Base-by-base conservation (phyloP, 495 filamentous ascomycete genomes). In the Lasiosphaeriaceae sp. region DNA sequence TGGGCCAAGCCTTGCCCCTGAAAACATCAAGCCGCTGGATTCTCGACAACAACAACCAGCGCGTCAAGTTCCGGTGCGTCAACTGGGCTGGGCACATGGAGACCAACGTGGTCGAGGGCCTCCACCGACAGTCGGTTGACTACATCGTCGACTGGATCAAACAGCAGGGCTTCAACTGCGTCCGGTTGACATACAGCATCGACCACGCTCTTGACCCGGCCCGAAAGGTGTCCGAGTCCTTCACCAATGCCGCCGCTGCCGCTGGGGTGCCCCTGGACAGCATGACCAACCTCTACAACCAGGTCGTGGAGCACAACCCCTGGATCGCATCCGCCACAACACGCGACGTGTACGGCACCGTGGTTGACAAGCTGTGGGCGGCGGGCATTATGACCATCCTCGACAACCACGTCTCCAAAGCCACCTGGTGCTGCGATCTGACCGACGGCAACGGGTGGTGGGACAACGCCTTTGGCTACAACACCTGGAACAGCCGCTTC, bases 371-470 rank as follows among this genome's bases (percentile, higher is more conserved):
- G 22, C 71, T 82, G 12, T 76, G 66, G 61, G 50, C 62, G 5
- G 52, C 58, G 12, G 66, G 65, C 20, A 58, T 81, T 45, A 66
- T 78, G 62, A 80, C 78, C 0, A 72, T 81, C 21, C 52, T 81
- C 43, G 78, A 81, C 59, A 80, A 81, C 64, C 79, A 81, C 60
- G 73, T 76, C 47, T 76, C 72, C 62, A 71, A 70, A 52, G 77
- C 77, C 0, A 64, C 59, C 17, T 81, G 77, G 77, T 80, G 79
- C 66, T 81, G 79, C 62, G 66, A 70, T 60, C 60, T 77, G 24
- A 69, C 64, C 16, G 78, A 81, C 57, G 77, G 78, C 29, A 81
- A 81, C 58, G 78, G 78, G 26, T 81, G 78, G 78, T 81, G 77
- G 77, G 74, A 76, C 54, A 43, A 61, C 12, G 77, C 70, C 0